These are phyloP conservation scores for Strobilomyces confusus DNA, from an alignment of 768 basidiomycete species.

Conservation along the genomic window DNA sequence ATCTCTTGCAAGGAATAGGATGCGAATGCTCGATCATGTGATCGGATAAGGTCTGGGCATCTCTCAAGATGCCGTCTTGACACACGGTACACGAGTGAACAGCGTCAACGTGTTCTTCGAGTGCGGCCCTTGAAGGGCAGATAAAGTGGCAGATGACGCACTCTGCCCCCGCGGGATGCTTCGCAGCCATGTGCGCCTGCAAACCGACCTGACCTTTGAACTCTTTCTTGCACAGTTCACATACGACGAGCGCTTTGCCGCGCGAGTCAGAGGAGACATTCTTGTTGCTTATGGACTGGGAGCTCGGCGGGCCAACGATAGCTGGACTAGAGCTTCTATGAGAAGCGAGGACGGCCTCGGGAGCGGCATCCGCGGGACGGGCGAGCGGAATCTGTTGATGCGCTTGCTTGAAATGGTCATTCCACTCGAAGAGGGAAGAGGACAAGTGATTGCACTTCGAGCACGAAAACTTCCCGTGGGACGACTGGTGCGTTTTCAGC, in stretches of 20 bases:
- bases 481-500: conserved; percentile 19
- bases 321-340: conserved; percentile 14
- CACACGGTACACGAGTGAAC: conserved; percentile 27
- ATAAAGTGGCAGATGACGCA: conserved; percentile 26
- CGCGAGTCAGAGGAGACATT: background rate
- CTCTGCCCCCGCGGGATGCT: conserved; percentile 19
- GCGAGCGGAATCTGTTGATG: conserved; percentile 11
- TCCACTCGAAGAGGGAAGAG: conserved; percentile 27
- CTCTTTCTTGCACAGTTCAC: conserved; percentile 21
- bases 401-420: conserved; percentile 22
- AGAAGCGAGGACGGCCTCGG: conserved; percentile 1
- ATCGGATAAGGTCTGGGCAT: conserved; percentile 24
- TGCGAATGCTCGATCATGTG: conserved; percentile 28
- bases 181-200: conserved; percentile 22
- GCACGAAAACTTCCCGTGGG: conserved; percentile 21
- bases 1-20: conserved; percentile 26
- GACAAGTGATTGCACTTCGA: conserved; percentile 22
- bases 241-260: conserved; percentile 8
- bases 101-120: conserved; percentile 27
- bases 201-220: conserved; percentile 22
- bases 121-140: conserved; percentile 20
- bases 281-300: conserved; percentile 15
- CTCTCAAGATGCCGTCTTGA: conserved; percentile 28
- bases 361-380: conserved; percentile 9
- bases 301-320: conserved; percentile 13